Evolutionary conservation across 306 rosid species (phyloP), one percentile per base, ranked within the genome.

Genomic region (Geum urbanum): DNA sequence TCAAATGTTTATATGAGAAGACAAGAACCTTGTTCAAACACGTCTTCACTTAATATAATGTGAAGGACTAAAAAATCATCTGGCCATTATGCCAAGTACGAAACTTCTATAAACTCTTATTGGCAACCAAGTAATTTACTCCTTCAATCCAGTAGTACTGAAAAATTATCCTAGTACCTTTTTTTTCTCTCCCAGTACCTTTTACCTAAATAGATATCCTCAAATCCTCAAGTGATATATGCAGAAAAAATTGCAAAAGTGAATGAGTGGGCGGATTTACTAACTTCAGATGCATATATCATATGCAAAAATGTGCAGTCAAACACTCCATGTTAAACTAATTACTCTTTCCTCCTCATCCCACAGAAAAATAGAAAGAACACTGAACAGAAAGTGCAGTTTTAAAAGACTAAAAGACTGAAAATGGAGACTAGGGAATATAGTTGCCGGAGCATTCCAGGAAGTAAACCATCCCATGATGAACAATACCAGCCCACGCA

Each of bases 401-500:
- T 15, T 4, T 20, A 5, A 9, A 27, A 15, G 20, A 43, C 24
- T 61, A 7, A 2, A 24, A 53, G 41, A 72, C 3, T 24, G 51
- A 52, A n/a, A n/a, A 51, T 62, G 49, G 57, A 49, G 13, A 22
- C 4, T 69, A 46, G 13, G 19, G 37, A 14, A 43, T 2, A 61
- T 3, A 66, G 96, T 89, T 22, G 95, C 96, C 1, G 92, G 75
- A 70, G 44, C 89, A 76, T 86, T 86, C 95, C 96, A 92, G 48
- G 96, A 78, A 16, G 76, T 81, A 70, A 49, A 63, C 13, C 85
- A 81, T 32, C 92, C 97, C 96, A 92, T 87, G 70, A 87, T 47
- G 87, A 89, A 77, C 57, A 92, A 75, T 63, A 85, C 77, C 27
- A 92, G 76, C 49, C 87, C 97, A 22, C 87, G 96, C 53, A 67